Percentiles rank a stretch among this genome's conserved stretches.
phyloP scores from a whole-genome alignment of 768 basidiomycete species.

The Leccinum longicurvipes region DNA sequence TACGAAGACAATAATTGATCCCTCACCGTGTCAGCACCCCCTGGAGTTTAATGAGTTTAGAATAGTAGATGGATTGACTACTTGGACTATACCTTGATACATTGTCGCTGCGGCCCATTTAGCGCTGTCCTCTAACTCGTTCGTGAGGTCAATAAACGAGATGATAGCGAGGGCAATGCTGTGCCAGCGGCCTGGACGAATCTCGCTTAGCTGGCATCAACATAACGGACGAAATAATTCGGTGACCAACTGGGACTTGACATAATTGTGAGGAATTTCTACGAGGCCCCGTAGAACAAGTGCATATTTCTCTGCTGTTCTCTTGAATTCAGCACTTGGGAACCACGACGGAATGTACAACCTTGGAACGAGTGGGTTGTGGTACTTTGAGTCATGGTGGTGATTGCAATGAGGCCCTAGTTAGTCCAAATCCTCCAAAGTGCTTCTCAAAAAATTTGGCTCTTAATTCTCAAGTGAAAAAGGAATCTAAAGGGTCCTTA shows the following conservation, averaged over 20 bases:
- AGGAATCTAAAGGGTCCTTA: too few species aligned
- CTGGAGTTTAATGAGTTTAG: too few species aligned
- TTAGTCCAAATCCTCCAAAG: too few species aligned
- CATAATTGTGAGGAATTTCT: slow-evolving; percentile 12
- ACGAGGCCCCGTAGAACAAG: slow-evolving; percentile 1
- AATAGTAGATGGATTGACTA: too few species aligned
- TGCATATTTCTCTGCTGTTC: slow-evolving; percentile 6
- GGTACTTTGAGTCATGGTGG: too few species aligned
- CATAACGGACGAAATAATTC: neutral
- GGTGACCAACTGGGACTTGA: slow-evolving; percentile 19
- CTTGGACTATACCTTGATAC: slow-evolving; percentile 19
- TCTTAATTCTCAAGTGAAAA: too few species aligned
- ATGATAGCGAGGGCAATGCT: slow-evolving; percentile 14
- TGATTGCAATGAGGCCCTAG: too few species aligned
- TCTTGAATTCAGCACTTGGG: slow-evolving; percentile 20
- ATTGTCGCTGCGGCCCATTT: slow-evolving; percentile 17
- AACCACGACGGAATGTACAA: slow-evolving; percentile 23
- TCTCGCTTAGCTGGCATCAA: neutral
- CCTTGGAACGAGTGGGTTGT: too few species aligned
- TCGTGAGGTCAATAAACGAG: slow-evolving; percentile 8
- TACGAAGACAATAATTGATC: rapidly evolving
- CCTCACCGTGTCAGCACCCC: slow-evolving; percentile 23
- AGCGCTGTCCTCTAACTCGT: slow-evolving; percentile 12
- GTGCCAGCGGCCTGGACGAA: slow-evolving; percentile 12
- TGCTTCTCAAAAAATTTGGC: too few species aligned